A percentile compares a stretch with the other conserved stretches of the same genome.
Conservation (phyloP, 495 filamentous ascomycete species). For the Collariella sp. region DNA sequence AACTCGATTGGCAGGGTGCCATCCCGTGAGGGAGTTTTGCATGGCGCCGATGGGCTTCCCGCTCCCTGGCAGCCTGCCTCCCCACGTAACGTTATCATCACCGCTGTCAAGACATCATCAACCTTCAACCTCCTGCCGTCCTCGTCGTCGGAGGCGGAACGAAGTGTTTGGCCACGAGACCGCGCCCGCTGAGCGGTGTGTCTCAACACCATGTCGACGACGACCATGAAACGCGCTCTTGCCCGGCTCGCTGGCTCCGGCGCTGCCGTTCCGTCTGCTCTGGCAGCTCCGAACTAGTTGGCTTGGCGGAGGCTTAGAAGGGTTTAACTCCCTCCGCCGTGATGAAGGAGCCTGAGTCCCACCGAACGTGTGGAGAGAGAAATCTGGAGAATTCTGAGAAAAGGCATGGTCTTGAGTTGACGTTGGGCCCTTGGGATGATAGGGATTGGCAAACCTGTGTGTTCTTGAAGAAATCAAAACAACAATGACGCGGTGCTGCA, state of each 20-base stretch:
- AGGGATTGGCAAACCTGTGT: background rate
- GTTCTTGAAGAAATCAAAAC: too few species aligned
- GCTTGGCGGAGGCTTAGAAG: background rate
- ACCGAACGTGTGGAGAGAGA: background rate
- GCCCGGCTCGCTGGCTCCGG: background rate
- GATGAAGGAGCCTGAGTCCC: constrained; percentile 3
- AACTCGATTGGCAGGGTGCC: constrained; percentile 29
- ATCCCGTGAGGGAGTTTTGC: constrained; percentile 27
- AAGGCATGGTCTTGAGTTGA: background rate
- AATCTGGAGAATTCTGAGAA: background rate
- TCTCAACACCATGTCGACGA: background rate
- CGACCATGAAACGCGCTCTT: too few species aligned
- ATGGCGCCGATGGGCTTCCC: constrained; percentile 16
- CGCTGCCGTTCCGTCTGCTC: background rate
- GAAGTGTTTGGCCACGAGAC: too few species aligned
- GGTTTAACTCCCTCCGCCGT: too few species aligned
- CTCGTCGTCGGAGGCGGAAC: background rate
- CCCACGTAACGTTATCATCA: constrained; percentile 10
- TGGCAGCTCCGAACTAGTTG: background rate
- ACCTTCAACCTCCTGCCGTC: constrained; percentile 4
- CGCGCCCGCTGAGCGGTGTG: background rate
- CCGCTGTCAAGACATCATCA: background rate
- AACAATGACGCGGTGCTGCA: too few species aligned
- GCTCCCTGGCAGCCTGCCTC: constrained; percentile 12
- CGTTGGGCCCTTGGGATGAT: too few species aligned